Evolutionary conservation across 768 basidiomycete genomes (phyloP), one percentile per base, ranked within the genome.

Genomic region (Cystobasidium tubakii): DNA sequence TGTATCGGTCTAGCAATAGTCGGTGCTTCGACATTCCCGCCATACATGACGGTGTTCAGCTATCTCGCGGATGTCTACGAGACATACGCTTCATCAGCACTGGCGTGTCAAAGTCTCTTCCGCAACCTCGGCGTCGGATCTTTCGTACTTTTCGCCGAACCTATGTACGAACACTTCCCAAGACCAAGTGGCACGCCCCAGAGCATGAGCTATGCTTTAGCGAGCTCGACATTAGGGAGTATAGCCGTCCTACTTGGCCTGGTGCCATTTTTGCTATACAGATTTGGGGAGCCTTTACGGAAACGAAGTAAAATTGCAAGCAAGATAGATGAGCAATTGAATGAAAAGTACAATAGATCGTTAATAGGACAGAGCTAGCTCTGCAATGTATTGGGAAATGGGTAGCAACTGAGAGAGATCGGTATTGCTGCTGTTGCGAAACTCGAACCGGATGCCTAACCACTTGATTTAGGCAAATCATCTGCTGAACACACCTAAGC

Each of bases 1-100:
- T 44, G 50, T 36, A 69, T 74, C 27, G 44, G 43, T 21, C 50
- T 75, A 25, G 74, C 46, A 7, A 43, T 71, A 27, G 42, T 71
- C 10, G 66, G 42, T 21, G 67, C 73, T 21, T 43, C 73, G 27
- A 69, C 62, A 29, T 73, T 66, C 29, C 73, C 73, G 3, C 43
- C 64, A n/a, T 75, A 75, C 33, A 39, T 33, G 43, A 53, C 73
- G 13, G 66, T 55, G 29, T 70, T 70, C 42, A 23, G 34, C 33
- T 74, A 70, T 70, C 31, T 74, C 21, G 53, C 66, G 13, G 73
- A 74, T 31, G 29, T 50, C 19, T 74, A 74, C 53, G 66, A 74
- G 39, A 46, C 60, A 23, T 67, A 67, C 66, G 39, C 66, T 3
- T 67, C 66, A 1, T 67, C 66, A 21, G 66, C 66, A 2, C 21